Conservation (phyloP, 306 rosid species). For the Comarum palustre region DNA sequence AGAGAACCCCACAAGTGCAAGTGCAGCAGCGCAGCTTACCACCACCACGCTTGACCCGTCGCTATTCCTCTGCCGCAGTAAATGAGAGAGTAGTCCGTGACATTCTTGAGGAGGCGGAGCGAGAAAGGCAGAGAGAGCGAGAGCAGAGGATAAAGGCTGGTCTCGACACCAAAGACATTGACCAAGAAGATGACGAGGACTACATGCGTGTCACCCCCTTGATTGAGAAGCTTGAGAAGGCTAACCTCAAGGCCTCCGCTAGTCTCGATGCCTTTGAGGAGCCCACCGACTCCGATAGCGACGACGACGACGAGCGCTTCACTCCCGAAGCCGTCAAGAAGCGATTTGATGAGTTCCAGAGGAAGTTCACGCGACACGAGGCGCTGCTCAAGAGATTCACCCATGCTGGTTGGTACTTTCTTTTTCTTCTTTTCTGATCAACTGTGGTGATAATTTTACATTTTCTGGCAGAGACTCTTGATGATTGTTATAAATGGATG, state of each 20-base stretch:
- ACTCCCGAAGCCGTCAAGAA: slow-evolving; percentile 41
- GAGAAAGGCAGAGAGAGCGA: slow-evolving; percentile 55
- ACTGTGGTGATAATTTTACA: neutral
- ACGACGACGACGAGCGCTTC: slow-evolving; percentile 57
- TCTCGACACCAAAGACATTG: slow-evolving; percentile 61
- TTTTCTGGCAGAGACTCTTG: slow-evolving; percentile 54
- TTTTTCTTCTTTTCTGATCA: neutral
- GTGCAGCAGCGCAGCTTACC: slow-evolving; percentile 15
- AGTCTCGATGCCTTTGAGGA: slow-evolving; percentile 51
- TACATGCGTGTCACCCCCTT: slow-evolving; percentile 61
- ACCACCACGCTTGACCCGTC: slow-evolving; percentile 6
- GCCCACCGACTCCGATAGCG: slow-evolving; percentile 76
- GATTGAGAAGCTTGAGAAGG: slow-evolving; percentile 62
- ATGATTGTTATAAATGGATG: slow-evolving; percentile 84
- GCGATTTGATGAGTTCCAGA: slow-evolving; percentile 45
- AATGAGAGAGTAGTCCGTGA: slow-evolving; percentile 35
- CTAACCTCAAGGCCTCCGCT: slow-evolving; percentile 35
- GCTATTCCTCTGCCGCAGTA: slow-evolving; percentile 47
- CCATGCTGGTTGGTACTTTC: slow-evolving; percentile 37
- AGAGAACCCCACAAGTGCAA: slow-evolving; percentile 23
- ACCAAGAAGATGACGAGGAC: slow-evolving; percentile 52
- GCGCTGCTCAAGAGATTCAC: slow-evolving; percentile 54
- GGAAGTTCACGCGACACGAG: slow-evolving; percentile 60
- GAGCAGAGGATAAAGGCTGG: slow-evolving; percentile 54
- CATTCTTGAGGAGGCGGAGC: slow-evolving; percentile 58